These are phyloP conservation scores for Novymonas esmeraldas DNA, from an alignment of 208 protist genomes.

Conservation along the genomic window DNA sequence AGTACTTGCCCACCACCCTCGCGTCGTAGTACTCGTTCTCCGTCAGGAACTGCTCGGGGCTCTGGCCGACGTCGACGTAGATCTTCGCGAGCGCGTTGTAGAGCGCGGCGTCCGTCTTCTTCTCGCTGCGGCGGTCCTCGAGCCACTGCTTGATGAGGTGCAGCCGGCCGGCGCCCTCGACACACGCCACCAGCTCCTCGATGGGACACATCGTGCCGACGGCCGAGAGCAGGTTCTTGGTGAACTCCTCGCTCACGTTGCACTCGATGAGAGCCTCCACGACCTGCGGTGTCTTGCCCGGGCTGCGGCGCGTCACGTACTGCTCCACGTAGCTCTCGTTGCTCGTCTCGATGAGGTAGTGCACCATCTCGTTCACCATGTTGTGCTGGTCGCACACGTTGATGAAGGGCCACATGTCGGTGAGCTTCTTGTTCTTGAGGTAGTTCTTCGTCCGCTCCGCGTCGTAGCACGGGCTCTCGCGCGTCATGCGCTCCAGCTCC, in stretches of 20 bases:
- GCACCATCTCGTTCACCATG: slow-evolving; percentile 98
- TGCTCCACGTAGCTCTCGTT: slow-evolving; percentile 98
- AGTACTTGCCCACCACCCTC: slow-evolving; percentile 97
- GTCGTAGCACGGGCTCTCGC: slow-evolving; percentile 98
- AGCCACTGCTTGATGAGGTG: slow-evolving; percentile 99
- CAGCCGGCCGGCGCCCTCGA: slow-evolving; percentile 92
- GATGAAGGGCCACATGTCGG: slow-evolving; percentile 99
- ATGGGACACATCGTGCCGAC: slow-evolving; percentile 97
- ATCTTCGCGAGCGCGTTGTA: slow-evolving; percentile 99
- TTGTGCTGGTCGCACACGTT: slow-evolving; percentile 99
- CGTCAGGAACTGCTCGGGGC: slow-evolving; percentile 97
- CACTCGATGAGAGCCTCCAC: slow-evolving; percentile 98
- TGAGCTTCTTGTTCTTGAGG: slow-evolving; percentile 98
- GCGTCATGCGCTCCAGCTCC: slow-evolving; percentile 99
- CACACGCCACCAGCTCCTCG: slow-evolving; percentile 83
- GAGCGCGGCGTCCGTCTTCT: slow-evolving; percentile 94
- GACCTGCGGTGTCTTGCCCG: slow-evolving; percentile 97
- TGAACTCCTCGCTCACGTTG: slow-evolving; percentile 97
- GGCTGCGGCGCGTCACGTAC: slow-evolving; percentile 96
- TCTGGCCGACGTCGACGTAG: slow-evolving; percentile 98
- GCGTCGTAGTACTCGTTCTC: slow-evolving; percentile 98
- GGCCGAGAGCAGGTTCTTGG: slow-evolving; percentile 94
- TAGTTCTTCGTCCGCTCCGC: slow-evolving; percentile 98
- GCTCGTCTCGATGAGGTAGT: slow-evolving; percentile 97
- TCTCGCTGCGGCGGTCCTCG: slow-evolving; percentile 95